These are phyloP conservation scores for Cucurbitaria berberidis DNA, from an alignment of 2,329 filamentous ascomycete species.

Conservation along the genomic window DNA sequence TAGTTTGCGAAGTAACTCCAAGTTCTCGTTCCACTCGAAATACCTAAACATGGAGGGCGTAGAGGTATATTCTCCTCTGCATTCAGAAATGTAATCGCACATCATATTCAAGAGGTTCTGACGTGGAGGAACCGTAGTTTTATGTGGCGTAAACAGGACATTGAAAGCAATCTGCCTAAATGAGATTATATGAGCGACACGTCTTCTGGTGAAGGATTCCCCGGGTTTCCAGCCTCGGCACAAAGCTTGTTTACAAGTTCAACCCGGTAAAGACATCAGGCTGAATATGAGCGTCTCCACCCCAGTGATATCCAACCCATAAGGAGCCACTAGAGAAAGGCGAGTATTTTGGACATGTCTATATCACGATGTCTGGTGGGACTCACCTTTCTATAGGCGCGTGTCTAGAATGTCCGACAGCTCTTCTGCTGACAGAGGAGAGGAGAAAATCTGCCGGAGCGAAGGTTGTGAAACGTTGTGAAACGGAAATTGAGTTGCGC, in stretches of 20 bases:
- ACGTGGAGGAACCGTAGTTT: background rate
- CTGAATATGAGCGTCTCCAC: background rate
- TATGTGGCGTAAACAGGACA: background rate
- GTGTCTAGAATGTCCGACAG: no score
- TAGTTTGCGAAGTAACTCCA: background rate
- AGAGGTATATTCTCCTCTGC: background rate
- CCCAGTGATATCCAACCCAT: background rate
- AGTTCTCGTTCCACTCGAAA: no score
- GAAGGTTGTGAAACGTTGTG: background rate
- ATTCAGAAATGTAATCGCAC: background rate
- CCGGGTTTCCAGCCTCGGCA: slow-evolving; percentile 6
- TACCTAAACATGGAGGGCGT: background rate
- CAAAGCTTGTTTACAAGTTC: slow-evolving; percentile 9
- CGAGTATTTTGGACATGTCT: no score
- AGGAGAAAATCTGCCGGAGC: background rate
- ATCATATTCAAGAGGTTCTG: background rate
- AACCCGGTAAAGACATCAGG: background rate
- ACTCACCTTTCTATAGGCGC: no score
- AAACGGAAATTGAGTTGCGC: background rate
- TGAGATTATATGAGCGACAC: background rate
- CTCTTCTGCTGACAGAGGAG: no score
- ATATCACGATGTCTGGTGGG: no score
- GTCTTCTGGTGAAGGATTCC: background rate
- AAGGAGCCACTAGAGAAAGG: background rate
- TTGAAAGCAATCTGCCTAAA: background rate